A percentile compares a stretch with the other conserved stretches of the same genome.
These are phyloP conservation scores for Xylariomycetidae sp. DNA, from an alignment of 2,329 filamentous ascomycete genomes.

Conservation along the genomic window DNA sequence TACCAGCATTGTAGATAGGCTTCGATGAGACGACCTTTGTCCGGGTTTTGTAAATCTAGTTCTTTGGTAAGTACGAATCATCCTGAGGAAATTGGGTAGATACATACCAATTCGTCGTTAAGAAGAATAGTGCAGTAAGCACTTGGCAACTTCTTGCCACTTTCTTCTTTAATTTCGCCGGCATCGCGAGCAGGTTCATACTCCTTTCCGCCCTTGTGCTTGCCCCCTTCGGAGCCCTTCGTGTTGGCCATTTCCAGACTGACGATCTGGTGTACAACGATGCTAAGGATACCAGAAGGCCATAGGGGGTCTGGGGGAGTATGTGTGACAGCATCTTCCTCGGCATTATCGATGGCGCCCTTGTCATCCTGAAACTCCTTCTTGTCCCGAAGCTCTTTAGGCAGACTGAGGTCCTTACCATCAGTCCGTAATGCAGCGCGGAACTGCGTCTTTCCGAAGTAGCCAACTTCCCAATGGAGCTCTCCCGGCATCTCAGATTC, in stretches of 20 bases:
- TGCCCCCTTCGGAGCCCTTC: slow-evolving; percentile 72
- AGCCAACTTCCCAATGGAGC: slow-evolving; percentile 94
- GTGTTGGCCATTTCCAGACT: slow-evolving; percentile 90
- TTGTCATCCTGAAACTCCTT: slow-evolving; percentile 84
- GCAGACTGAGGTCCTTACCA: slow-evolving; percentile 75
- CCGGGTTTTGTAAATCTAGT: slow-evolving; percentile 79
- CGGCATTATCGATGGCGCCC: slow-evolving; percentile 64
- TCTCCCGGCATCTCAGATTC: slow-evolving; percentile 88
- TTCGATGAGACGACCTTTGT: slow-evolving; percentile 90
- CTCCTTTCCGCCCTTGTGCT: slow-evolving; percentile 70
- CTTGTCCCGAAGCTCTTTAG: slow-evolving; percentile 66
- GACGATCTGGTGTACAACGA: slow-evolving; percentile 91
- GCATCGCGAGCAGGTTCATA: slow-evolving; percentile 83
- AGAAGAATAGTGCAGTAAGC: slow-evolving; percentile 90
- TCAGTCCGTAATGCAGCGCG: slow-evolving; percentile 79
- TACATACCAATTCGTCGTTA: slow-evolving; percentile 72
- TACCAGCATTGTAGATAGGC: slow-evolving; percentile 96
- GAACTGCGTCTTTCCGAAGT: slow-evolving; percentile 87
- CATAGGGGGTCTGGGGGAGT: slow-evolving; percentile 95
- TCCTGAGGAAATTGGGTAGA: too few relatives aligned
- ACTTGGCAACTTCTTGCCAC: slow-evolving; percentile 73
- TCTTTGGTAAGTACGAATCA: too few relatives aligned
- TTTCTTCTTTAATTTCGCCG: slow-evolving; percentile 83
- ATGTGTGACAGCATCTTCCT: slow-evolving; percentile 80
- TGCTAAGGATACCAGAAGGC: slow-evolving; percentile 83